phyloP scores from a whole-genome alignment of 106 monocot species.

The Allium fistulosum region DNA sequence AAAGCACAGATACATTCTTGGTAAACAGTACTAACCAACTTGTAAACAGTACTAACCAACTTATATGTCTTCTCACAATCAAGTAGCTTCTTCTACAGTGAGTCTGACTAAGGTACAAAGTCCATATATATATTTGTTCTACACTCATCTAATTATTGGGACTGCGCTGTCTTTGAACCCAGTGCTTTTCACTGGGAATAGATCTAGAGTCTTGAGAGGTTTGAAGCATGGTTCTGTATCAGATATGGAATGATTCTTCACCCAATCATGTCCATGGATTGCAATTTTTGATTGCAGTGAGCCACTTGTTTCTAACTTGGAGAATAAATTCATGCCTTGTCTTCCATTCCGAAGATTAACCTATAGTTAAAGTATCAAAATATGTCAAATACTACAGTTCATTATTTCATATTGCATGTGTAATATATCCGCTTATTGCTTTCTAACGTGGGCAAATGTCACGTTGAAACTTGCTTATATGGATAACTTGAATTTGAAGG shows the following conservation, averaged over 20 bases:
- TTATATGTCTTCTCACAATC: too few relatives aligned
- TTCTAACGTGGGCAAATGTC: too few relatives aligned
- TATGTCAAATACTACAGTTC: too few relatives aligned
- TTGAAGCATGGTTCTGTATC: conserved; percentile 17
- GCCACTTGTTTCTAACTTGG: conserved; percentile 24
- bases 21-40: too few relatives aligned
- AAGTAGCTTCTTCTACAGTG: too few relatives aligned
- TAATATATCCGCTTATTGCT: too few relatives aligned
- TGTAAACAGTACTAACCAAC: too few relatives aligned
- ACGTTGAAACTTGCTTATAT: too few relatives aligned
- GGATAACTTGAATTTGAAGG: too few relatives aligned
- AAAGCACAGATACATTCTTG: too few relatives aligned
- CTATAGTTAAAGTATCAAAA: background rate
- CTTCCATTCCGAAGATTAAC: conserved; percentile 12
- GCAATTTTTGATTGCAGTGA: background rate
- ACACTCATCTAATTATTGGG: conserved; percentile 21
- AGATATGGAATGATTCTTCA: background rate
- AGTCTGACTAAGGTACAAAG: background rate
- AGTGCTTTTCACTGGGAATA: conserved; percentile 60
- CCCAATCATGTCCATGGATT: conserved; percentile 1
- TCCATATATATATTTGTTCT: background rate
- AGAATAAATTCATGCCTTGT: conserved; percentile 28
- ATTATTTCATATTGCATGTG: too few relatives aligned
- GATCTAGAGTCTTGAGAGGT: conserved; percentile 58
- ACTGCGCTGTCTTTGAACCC: conserved; percentile 55